Conservation (phyloP, 768 basidiomycete genomes). For the Phylloporus sp. region DNA sequence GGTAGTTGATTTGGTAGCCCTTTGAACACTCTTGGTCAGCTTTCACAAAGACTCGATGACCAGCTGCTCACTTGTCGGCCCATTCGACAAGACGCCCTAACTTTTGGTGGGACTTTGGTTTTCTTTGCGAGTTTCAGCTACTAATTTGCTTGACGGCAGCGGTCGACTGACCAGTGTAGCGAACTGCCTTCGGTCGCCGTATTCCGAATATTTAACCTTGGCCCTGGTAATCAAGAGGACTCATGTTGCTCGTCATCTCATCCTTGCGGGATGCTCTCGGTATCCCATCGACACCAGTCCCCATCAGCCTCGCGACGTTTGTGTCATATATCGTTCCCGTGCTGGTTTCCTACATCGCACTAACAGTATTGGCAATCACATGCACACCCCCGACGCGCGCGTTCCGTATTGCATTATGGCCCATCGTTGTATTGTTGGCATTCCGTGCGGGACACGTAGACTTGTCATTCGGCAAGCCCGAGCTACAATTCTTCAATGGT, state of each 20-base stretch:
- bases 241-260: not conserved
- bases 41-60: no score
- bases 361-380: constrained; percentile 49
- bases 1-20: no score
- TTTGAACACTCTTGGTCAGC: no score
- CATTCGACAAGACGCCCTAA: no score
- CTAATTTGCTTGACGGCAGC: not conserved
- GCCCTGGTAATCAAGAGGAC: not conserved
- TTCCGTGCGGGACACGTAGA: constrained; percentile 34
- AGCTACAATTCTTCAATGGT: constrained; percentile 6
- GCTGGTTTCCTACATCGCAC: constrained; percentile 42
- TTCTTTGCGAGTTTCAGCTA: no score
- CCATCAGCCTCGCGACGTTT: constrained; percentile 36
- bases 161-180: no score
- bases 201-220: not conserved
- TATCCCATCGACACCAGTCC: not conserved
- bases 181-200: not conserved
- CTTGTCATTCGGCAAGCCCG: constrained; percentile 1
- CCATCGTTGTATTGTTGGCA: constrained; percentile 40
- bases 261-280: constrained; percentile 1
- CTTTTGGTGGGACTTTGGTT: no score
- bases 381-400: constrained; percentile 42
- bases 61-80: no score
- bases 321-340: constrained; percentile 39
- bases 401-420: constrained; percentile 44